Evolutionary conservation across 148 eudicot genomes (phyloP), one percentile per base, ranked within the genome.

Genomic region (Rhododendron vialii): DNA sequence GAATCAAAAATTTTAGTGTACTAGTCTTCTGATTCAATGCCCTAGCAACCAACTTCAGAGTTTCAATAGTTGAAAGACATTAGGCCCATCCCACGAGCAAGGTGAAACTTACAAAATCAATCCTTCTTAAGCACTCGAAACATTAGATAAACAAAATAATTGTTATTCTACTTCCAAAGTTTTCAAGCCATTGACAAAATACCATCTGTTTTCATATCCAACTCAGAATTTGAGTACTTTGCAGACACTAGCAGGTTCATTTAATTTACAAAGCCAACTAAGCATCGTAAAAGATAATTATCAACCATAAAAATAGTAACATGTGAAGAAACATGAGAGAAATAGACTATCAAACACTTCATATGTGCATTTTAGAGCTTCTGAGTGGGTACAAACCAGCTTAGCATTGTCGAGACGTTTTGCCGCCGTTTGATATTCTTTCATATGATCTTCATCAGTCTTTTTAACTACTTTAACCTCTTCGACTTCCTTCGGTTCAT

Each of bases 401-500:
- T 85, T 92, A 69, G 92, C 91, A 71, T 82, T 91, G 53, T 89
- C 94, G 9, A 95, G 89, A 55, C 94, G 92, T 83, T 89, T 93
- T 85, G 94, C 95, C 50, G 96, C 98, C 53, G 87, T 90, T 85
- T 89, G 89, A 87, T 93, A 94, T 82, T 93, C 96, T 84, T 89
- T 93, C 86, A 89, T 85, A 91, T 36, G 71, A 85, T 88, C 98
- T 90, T 88, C 92, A 83, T 90, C 91, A 33, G 91, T 88, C 90
- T 90, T 96, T 85, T 87, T 88, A 85, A 84, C 93, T 45, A 91
- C 95, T 93, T 95, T 93, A 84, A 94, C 95, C 91, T 91, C 92
- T 93, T 93, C 98, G 76, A 80, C 93, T 86, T 94, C 99, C 90
- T 88, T 83, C 33, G 92, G 91, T 88, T 93, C 91, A 88, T 96